Percentiles rank a stretch among this genome's conserved stretches.
phyloP scores from a whole-genome alignment of 352 stramenopile genomes.

The Phytopythium oedochilum region DNA sequence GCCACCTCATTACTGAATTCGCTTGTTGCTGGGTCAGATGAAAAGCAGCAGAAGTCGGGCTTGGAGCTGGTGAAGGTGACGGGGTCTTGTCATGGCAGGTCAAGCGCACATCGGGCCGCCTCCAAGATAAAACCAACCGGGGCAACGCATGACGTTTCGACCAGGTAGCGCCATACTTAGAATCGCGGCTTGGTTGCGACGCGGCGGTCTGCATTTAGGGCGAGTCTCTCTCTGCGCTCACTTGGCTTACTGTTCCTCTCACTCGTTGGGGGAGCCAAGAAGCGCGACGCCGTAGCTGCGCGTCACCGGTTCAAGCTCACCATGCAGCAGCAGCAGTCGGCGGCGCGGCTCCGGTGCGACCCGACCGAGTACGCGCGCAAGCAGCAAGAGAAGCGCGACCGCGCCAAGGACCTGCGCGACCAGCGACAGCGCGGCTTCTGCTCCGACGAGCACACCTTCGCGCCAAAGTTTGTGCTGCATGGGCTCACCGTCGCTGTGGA shows the following conservation, averaged over 20 bases:
- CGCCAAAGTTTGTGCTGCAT: slow-evolving; percentile 47
- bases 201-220: not conserved
- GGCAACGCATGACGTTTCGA: not conserved
- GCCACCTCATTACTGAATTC: too few species aligned
- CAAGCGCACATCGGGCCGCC: too few species aligned
- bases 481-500: not conserved
- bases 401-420: slow-evolving; percentile 67
- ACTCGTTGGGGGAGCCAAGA: not conserved
- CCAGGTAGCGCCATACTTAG: not conserved
- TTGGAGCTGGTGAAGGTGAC: not conserved
- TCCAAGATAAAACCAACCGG: not conserved
- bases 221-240: not conserved
- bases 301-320: not conserved
- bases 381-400: slow-evolving; percentile 74
- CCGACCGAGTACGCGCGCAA: slow-evolving; percentile 77
- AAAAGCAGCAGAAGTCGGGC: too few species aligned
- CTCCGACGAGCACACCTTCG: slow-evolving; percentile 74
- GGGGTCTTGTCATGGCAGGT: not conserved
- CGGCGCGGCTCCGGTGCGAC: slow-evolving; percentile 61
- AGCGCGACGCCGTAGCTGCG: not conserved
- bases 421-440: slow-evolving; percentile 63
- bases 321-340: slow-evolving; percentile 23
- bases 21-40: too few species aligned
- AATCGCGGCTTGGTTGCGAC: not conserved
- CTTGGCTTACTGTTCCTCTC: not conserved